Evolutionary conservation across 2,329 filamentous ascomycete genomes (phyloP), one percentile per base, ranked within the genome.

Genomic region (Fusarium humuli): DNA sequence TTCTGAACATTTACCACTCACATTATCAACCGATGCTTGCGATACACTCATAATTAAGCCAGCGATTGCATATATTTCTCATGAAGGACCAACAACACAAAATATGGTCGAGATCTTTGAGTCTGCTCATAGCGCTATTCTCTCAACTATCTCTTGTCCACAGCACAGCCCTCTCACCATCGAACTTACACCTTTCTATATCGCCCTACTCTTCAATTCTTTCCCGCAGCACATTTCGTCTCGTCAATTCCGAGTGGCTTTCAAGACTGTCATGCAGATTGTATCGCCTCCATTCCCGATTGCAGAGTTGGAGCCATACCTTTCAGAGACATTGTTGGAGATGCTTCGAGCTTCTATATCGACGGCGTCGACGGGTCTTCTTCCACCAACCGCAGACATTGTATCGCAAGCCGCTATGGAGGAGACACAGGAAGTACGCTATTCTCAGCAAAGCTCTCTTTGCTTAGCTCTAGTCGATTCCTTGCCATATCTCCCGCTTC

Each of bases 241-340:
- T 1, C 89, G 94, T 18, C 94, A 98, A 78, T 97, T 98, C 83
- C 88, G 94, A 30, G 85, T 97, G 12, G 94, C 94, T 13, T 94
- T 97, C 83, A 93, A 91, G 77, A 95, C 93, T 3, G 84, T 97
- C 47, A 88, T 97, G 79, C 91, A 92, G 73, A 91, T 97, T 63
- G 90, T 94, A 13, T 91, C 92, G 5, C 93, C 94, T 5, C 94
- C 94, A 0, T 94, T 92, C 40, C 87, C 89, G 3, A 86, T 97
- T 42, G 89, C 92, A 34, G 89, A 88, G 48, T 86, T 86, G 7
- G 91, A 96, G 68, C 93, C 93, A 1, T 86, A 92, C 61, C 86
- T 97, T n/a, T 90, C 93, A 4, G 92, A 94, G 67, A 91, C 90
- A 2, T 82, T 97, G 2, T 84, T 97, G 14, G 94, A 98, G 76